These are phyloP conservation scores for Colletotrichum zoysiae DNA, from an alignment of 2,329 filamentous ascomycete species.

Conservation along the genomic window DNA sequence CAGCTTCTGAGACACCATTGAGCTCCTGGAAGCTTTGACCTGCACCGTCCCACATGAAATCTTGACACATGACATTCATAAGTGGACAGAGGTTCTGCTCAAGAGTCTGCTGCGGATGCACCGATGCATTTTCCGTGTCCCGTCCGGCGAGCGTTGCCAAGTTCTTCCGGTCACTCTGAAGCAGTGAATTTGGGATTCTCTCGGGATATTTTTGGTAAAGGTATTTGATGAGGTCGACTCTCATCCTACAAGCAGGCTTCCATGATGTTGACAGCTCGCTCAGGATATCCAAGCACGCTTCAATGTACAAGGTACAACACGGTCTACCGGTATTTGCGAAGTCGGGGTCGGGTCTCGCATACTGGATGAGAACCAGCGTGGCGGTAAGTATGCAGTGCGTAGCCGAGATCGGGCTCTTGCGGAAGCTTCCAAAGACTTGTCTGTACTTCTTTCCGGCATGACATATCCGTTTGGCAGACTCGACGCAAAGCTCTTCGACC, in stretches of 20 bases:
- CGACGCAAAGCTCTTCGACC: conserved; percentile 40
- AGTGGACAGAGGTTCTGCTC: conserved; percentile 37
- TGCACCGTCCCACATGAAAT: conserved; percentile 17
- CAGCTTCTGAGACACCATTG: conserved; percentile 15
- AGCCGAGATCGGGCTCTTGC: conserved; percentile 50
- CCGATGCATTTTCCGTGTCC: not conserved
- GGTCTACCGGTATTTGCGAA: conserved; percentile 29
- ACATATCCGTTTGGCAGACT: conserved; percentile 46
- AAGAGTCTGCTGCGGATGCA: conserved; percentile 23
- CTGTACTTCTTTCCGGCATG: conserved; percentile 49
- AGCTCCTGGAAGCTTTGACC: conserved; percentile 1
- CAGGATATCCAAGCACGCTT: conserved; percentile 34
- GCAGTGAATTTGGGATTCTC: conserved; percentile 34
- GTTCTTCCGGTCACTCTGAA: conserved; percentile 14
- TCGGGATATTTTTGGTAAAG: conserved; percentile 38
- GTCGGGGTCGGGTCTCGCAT: conserved; percentile 34
- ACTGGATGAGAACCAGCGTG: conserved; percentile 46
- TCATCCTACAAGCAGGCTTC: conserved; percentile 29
- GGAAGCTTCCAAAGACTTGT: conserved; percentile 51
- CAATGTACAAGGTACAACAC: conserved; percentile 37
- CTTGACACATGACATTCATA: conserved; percentile 25
- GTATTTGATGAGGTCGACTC: conserved; percentile 29
- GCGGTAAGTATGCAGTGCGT: conserved; percentile 53
- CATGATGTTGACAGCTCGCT: conserved; percentile 32
- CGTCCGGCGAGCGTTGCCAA: not conserved